phyloP scores from a whole-genome alignment of 305 asterid species.

The Solanum hybrid region DNA sequence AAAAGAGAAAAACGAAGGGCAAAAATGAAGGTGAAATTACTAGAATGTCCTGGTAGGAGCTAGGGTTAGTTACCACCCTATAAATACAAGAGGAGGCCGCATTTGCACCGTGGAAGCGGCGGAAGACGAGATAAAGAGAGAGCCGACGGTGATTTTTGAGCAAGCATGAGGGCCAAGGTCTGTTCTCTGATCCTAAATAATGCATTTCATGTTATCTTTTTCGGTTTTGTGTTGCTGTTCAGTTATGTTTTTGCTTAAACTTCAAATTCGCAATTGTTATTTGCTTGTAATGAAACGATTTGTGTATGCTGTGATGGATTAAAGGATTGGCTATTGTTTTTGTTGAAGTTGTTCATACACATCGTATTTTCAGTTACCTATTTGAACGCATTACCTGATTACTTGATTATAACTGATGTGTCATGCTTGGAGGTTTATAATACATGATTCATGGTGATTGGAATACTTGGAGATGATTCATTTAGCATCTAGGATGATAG shows the following conservation, averaged over 20 bases:
- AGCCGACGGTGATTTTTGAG: not conserved
- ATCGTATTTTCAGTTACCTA: not conserved
- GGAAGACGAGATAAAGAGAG: not conserved
- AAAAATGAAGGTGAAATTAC: not conserved
- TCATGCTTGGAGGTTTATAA: not conserved
- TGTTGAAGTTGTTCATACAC: not conserved
- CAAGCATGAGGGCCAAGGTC: slow-evolving; percentile 1
- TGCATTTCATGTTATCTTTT: not conserved
- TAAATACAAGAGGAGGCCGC: not conserved
- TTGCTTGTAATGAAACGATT: not conserved
- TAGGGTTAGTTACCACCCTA: not conserved
- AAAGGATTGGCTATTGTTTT: not conserved
- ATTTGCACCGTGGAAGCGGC: not conserved
- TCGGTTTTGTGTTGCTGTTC: not conserved
- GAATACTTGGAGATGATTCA: not conserved
- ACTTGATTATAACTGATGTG: not conserved
- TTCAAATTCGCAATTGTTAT: not conserved
- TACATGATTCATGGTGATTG: not conserved
- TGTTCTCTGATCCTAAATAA: not conserved
- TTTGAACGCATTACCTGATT: not conserved
- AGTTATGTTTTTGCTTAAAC: not conserved
- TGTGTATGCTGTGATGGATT: not conserved
- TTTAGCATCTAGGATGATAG: not conserved
- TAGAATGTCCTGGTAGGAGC: not conserved
- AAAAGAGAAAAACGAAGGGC: not conserved